phyloP scores from a whole-genome alignment of 1,284 basidiomycete species.

The Sanguinoderma infundibulare region DNA sequence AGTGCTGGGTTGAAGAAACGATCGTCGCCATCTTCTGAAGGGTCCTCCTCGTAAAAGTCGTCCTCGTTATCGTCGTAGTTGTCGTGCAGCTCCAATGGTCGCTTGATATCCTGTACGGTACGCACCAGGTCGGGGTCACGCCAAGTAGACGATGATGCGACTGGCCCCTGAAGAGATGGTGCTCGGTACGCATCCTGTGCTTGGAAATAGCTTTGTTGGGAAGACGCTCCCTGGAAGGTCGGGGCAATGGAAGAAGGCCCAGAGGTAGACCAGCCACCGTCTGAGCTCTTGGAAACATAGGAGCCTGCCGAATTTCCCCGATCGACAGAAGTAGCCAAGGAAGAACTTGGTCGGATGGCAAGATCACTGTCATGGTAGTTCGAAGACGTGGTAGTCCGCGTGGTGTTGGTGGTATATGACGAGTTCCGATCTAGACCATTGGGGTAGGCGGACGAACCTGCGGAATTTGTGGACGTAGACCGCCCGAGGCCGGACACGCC shows the following conservation, averaged over 20 bases:
- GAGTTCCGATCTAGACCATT: constrained; percentile 29
- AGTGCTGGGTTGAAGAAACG: constrained; percentile 87
- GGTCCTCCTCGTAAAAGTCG: constrained; percentile 69
- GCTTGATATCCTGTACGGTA: constrained; percentile 47
- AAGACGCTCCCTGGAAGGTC: constrained; percentile 17
- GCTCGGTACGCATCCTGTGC: constrained; percentile 27
- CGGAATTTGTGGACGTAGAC: constrained; percentile 26
- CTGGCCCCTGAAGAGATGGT: constrained; percentile 22
- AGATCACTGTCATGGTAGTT: constrained; percentile 27
- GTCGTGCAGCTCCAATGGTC: constrained; percentile 42
- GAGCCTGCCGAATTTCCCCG: constrained; percentile 36
- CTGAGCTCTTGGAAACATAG: constrained; percentile 29
- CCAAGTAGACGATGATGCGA: constrained; percentile 31
- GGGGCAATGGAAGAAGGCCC: constrained; percentile 22
- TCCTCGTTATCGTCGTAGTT: constrained; percentile 51
- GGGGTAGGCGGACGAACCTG: constrained; percentile 18
- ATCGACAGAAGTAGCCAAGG: constrained; percentile 32
- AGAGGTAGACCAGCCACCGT: constrained; percentile 25
- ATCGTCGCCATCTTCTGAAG: constrained; percentile 72
- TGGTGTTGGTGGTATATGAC: constrained; percentile 26
- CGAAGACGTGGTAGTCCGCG: constrained; percentile 27
- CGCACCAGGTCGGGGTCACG: constrained; percentile 36
- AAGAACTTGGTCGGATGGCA: constrained; percentile 23
- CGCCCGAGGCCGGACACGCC: constrained; percentile 21
- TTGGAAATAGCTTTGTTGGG: constrained; percentile 22